phyloP scores from a whole-genome alignment of 1,284 basidiomycete species.

The Phellopilus nigrolimitatus region DNA sequence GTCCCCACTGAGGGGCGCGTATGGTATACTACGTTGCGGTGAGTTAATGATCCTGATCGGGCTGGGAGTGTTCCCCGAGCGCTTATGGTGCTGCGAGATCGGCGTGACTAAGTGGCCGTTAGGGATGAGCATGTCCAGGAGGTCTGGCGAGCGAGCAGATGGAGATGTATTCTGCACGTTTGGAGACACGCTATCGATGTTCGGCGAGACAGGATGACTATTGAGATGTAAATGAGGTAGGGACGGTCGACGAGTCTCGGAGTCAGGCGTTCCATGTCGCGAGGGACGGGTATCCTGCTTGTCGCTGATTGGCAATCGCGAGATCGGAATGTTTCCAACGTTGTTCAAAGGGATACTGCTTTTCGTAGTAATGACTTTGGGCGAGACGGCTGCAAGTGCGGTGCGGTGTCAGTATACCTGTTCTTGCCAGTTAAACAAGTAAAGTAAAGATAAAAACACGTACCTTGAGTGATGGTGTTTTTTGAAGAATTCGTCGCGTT shows the following conservation, averaged over 20 bases:
- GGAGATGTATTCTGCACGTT: too few relatives aligned
- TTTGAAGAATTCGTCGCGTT: background rate
- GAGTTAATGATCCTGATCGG: slow-evolving; percentile 46
- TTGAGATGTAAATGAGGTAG: slow-evolving; percentile 9
- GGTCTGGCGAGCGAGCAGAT: slow-evolving; percentile 21
- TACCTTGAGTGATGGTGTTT: background rate
- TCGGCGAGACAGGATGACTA: background rate
- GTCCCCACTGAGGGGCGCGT: slow-evolving; percentile 9
- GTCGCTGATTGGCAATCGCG: slow-evolving; percentile 1
- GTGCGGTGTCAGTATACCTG: too few relatives aligned
- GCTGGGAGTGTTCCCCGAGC: slow-evolving; percentile 40
- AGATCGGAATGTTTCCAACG: background rate
- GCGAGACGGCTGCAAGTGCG: slow-evolving; percentile 4
- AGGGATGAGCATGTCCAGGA: slow-evolving; percentile 39
- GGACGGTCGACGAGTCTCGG: slow-evolving; percentile 7
- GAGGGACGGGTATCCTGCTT: background rate
- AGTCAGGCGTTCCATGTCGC: background rate
- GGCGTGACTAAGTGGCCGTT: slow-evolving; percentile 25
- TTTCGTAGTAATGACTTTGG: slow-evolving; percentile 2
- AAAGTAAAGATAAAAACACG: too few relatives aligned
- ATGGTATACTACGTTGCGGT: slow-evolving; percentile 27
- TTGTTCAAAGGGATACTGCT: background rate
- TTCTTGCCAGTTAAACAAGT: too few relatives aligned
- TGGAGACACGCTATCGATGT: too few relatives aligned
- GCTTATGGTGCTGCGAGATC: slow-evolving; percentile 29